Evolutionary conservation across 2,329 filamentous ascomycete genomes (phyloP), one percentile per base, ranked within the genome.

Genomic region (Calycina marina): DNA sequence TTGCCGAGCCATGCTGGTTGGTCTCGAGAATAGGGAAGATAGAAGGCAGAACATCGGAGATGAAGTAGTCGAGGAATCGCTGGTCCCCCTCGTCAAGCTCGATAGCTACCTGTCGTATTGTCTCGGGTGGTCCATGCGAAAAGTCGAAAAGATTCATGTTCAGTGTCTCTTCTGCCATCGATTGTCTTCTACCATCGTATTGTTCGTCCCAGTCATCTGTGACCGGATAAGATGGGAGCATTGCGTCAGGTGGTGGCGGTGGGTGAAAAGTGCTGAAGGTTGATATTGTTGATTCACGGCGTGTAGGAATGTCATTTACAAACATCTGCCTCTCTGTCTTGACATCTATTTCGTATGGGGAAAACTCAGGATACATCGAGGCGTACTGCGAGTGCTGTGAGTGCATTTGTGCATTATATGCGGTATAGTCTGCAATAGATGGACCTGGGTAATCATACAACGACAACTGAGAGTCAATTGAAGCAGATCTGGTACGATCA

Each of bases 291-390:
- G 85, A 93, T 57, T 94, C 86, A 44, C 75, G 68, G 38, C 88
- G 65, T 10, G 85, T 80, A 4, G 83, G 84, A 35, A 93, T 69
- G 52, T 94, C 82, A 49, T 94, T 84, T 56, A 94, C 76, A 56
- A 82, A 93, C 64, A 92, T 85, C 47, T 94, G 84, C 42, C 83
- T 71, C 61, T 94, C 88, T 1, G 86, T 94, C 67, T 88, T 93
- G 62, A 96, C 80, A 55, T 94, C 88, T 39, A 94, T 77, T 57
- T 94, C 88, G 54, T 92, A 94, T 0, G 86, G 84, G 13, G 78
- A 71, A 41, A 69, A 79, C 13, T 28, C 68, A 9, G 65, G 59
- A 43, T 69, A 53, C 32, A 51, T 46, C 15, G 44, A 30, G 20
- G 49, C 43, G 36, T 64, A 65, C 33, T 66, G 63, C 8, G 58